Evolutionary conservation across 495 filamentous ascomycete genomes (phyloP), one percentile per base, ranked within the genome.

Genomic region (Talaromyces stipitatus): DNA sequence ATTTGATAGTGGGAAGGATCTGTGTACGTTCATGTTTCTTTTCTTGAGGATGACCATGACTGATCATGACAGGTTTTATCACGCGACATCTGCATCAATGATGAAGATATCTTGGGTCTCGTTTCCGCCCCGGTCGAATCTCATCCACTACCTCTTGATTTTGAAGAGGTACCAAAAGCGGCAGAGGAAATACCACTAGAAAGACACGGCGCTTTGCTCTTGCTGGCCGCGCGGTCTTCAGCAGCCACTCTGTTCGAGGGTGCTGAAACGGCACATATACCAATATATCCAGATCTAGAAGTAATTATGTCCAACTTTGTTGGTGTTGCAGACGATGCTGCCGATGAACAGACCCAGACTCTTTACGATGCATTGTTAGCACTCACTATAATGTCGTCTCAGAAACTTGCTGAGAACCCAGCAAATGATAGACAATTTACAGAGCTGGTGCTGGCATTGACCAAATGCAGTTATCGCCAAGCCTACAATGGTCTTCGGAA

Each of bases 1-100:
- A 90, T 60, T 79, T 81, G 41, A 82, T 88, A n/a, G 77, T 90
- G 50, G 89, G 89, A 4, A 88, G 91, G 62, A 75, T 95, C 45
- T 90, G 75, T 58, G 85, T 78, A 43, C 5, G 7, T 52, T 50
- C 5, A 3, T n/a, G 11, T 9, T 20, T 28, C 2, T 0, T 50
- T 14, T 5, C 0, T 46, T 55, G 27, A 23, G 1, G 0, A 1
- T 18, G 14, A 29, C 18, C n/a, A 12, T n/a, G 5, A 10, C 26
- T 43, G n/a, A 55, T 5, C 7, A 4, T 45, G n/a, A 22, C 28
- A 89, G 85, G 85, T 88, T 38, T 73, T 95, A 20, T 83, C 87
- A 18, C 79, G 81, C 50, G 90, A 95, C 65, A 76, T 90, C 23
- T 83, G 81, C 3, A 62, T 87, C 26, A 65, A 69, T 12, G 76